Evolutionary conservation across 192 early-diverging fungal species (phyloP).

Genomic region (Entomortierella lignicola): DNA sequence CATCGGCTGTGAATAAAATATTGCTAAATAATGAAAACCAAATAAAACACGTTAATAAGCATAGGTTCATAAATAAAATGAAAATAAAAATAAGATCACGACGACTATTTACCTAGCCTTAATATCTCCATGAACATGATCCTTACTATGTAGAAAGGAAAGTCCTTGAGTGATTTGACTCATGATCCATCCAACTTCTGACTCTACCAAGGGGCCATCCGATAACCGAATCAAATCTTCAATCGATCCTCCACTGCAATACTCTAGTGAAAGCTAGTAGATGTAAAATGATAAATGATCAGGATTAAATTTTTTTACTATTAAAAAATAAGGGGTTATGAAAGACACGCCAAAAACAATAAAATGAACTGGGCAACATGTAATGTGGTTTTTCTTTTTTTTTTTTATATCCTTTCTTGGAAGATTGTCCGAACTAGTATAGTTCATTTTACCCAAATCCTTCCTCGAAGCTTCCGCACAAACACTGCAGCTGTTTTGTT

Average conservation of each 20-base stretch:
- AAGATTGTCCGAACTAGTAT: no score
- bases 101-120: conserved; percentile 31
- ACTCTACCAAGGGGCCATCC: conserved; percentile 34
- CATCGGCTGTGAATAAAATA: conserved; percentile 33
- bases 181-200: conserved; percentile 50
- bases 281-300: no score
- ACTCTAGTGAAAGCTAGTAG: conserved; percentile 33
- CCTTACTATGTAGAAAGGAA: conserved; percentile 30
- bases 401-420: no score
- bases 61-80: no score
- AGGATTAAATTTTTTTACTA: no score
- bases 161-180: conserved; percentile 34
- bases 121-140: conserved; percentile 47
- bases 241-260: conserved; percentile 33
- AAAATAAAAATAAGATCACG: no score
- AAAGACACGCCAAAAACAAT: background rate
- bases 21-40: conserved; percentile 10
- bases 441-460: no score
- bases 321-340: no score
- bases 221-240: conserved; percentile 43
- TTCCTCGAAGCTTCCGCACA: no score
- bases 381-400: background rate
- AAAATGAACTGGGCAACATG: background rate
- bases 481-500: no score
- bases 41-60: background rate